phyloP scores from a whole-genome alignment of 2,329 filamentous ascomycete species.

The Cadophora sp. region DNA sequence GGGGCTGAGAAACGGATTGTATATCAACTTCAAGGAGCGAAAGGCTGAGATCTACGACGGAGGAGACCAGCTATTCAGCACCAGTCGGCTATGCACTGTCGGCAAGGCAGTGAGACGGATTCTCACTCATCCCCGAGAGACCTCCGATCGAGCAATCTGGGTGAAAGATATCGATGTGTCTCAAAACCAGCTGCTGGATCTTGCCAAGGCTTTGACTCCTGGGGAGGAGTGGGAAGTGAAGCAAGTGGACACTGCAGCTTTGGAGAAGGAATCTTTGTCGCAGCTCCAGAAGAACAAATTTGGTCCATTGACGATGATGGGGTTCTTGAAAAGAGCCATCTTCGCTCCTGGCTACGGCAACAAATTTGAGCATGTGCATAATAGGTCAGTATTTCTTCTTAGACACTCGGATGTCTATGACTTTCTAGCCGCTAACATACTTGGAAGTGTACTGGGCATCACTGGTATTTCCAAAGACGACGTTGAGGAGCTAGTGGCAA shows the following conservation, averaged over 20 bases:
- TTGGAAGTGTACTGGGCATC: constrained; percentile 49
- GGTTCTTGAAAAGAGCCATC: constrained; percentile 46
- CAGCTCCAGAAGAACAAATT: constrained; percentile 32
- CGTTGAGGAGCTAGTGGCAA: constrained; percentile 45
- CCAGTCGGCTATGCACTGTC: constrained; percentile 55
- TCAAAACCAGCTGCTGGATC: constrained; percentile 50
- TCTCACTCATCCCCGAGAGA: constrained; percentile 56
- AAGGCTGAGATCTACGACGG: constrained; percentile 56
- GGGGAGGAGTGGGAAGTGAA: constrained; percentile 40
- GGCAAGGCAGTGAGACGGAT: constrained; percentile 57
- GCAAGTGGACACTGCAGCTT: constrained; percentile 30
- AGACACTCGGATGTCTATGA: neutral
- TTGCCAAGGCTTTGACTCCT: constrained; percentile 44
- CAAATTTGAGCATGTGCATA: constrained; percentile 49
- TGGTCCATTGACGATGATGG: constrained; percentile 42
- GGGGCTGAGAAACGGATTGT: constrained; percentile 51
- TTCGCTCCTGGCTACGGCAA: constrained; percentile 44
- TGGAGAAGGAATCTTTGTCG: constrained; percentile 34
- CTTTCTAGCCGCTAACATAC: neutral
- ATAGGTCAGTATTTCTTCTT: constrained; percentile 21
- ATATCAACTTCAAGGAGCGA: constrained; percentile 53
- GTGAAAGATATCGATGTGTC: constrained; percentile 54
- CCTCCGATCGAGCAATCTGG: constrained; percentile 57
- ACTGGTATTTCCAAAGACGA: constrained; percentile 50
- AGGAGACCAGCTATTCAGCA: constrained; percentile 55